Evolutionary conservation across 139 green algal genomes (phyloP).

Genomic region (Coccomyxa sp.): DNA sequence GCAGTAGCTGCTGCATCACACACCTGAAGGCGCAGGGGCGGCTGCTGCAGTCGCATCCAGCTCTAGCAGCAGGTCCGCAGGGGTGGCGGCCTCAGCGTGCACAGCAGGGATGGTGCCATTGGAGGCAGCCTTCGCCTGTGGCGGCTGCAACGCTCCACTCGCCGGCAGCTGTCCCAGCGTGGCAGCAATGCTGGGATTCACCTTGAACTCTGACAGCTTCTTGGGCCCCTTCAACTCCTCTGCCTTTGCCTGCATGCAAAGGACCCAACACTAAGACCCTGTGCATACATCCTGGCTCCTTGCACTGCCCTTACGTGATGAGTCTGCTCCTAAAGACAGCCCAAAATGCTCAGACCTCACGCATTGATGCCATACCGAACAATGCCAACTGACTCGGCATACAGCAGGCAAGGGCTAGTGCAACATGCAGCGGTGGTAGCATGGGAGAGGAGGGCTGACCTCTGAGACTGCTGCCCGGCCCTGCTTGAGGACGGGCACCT

Average conservation of each 20-base stretch:
- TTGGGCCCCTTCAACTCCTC: slow-evolving; percentile 43
- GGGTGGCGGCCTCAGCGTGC: background rate
- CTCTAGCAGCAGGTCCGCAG: slow-evolving; percentile 43
- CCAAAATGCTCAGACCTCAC: no score
- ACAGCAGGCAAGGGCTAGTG: no score
- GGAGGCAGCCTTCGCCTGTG: background rate
- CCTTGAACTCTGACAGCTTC: slow-evolving; percentile 70
- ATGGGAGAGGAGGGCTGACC: background rate
- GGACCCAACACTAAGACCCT: background rate
- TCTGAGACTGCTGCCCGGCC: slow-evolving; percentile 7
- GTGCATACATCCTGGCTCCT: no score
- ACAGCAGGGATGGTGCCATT: background rate
- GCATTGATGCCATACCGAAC: background rate
- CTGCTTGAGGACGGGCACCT: background rate
- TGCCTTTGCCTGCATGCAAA: background rate
- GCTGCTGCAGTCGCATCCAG: slow-evolving; percentile 25
- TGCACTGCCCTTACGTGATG: no score
- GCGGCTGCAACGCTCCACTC: background rate
- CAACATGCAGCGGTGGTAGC: background rate
- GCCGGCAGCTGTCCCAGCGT: slow-evolving; percentile 46
- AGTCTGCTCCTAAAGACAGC: background rate
- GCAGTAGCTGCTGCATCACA: no score
- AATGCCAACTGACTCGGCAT: background rate
- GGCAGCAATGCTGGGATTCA: slow-evolving; percentile 69
- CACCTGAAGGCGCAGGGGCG: background rate